Conservation (phyloP, 257 asterid genomes). For the Solanum sparsipilum region DNA sequence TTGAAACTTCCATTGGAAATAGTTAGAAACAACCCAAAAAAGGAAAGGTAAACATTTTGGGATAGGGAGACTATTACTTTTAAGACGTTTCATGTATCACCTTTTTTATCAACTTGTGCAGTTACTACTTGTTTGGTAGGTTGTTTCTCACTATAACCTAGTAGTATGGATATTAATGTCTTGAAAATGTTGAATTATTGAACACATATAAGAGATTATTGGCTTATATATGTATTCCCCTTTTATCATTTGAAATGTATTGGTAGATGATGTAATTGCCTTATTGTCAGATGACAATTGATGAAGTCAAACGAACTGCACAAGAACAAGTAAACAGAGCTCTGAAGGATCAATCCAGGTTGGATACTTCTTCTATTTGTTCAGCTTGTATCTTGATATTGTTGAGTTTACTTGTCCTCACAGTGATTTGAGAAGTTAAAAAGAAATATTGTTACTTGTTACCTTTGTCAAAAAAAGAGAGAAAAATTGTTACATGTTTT, state of each 20-base stretch:
- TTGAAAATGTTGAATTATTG: background rate
- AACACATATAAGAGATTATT: background rate
- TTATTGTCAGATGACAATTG: slow-evolving; percentile 63
- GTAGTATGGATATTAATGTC: background rate
- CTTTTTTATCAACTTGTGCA: background rate
- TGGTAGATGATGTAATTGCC: slow-evolving; percentile 1
- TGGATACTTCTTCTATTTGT: background rate
- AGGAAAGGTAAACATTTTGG: background rate
- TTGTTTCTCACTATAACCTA: background rate
- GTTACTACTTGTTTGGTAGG: background rate
- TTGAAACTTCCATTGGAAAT: background rate
- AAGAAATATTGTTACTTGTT: background rate
- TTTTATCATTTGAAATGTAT: background rate
- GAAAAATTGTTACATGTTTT: background rate
- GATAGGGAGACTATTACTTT: background rate
- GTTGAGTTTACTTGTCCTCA: background rate
- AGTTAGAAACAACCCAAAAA: background rate
- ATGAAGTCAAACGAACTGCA: slow-evolving; percentile 95
- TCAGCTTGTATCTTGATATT: background rate
- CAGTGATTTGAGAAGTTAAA: background rate
- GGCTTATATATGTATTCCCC: background rate
- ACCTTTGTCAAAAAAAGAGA: background rate
- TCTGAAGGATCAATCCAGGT: slow-evolving; percentile 81
- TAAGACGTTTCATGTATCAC: background rate
- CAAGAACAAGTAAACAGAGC: slow-evolving; percentile 79